Base-by-base conservation (phyloP, 257 asterid species). In the Petunia secreta region DNA sequence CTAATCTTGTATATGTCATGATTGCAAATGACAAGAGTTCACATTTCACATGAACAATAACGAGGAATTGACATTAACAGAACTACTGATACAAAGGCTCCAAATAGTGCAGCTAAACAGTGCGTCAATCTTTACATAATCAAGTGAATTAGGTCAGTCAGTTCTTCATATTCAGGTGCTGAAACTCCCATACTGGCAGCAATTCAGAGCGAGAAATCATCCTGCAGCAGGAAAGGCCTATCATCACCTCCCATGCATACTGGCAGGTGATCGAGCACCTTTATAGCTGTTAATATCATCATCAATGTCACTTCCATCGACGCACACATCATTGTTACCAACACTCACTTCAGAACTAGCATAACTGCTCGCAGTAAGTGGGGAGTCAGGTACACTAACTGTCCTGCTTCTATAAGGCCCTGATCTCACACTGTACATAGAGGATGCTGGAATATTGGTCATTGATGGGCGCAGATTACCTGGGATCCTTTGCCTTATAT, bases 401-500 rank as follows among this genome's bases (percentile, higher is more conserved):
- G 92, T 84, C 78, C 87, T 83, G 88, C 91, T 86, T 84, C 90
- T 90, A 80, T 79, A 52, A 9, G 93, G 90, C 54, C 97, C 97
- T 8, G 98, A 88, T 90, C 99, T 89, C 88, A 95, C 98, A 55
- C 98, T 95, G 75, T 95, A 95, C 98, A 95, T 90, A 54, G 98
- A 91, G 79, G 97, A 93, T 53, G 97, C 97, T 16, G 97, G 99
- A 64, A 95, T 90, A 79, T 95, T 93, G 71, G 92, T 88, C 97
- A 93, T 92, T 63, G 91, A 84, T 7, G 98, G 98, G 71, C 97
- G 92, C 65, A 92, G 86, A 82, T 89, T 93, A 53, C 98, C 98
- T 0, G 94, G 92, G 77, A 93, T 85, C 13, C 94, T 88, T 79
- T 94, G 93, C 85, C 99, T 87, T 77, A 95, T 90, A 90, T 90